Percentiles rank a stretch among this genome's conserved stretches.
Conservation (phyloP, 2,329 filamentous ascomycete genomes). For the Aspergillus quadricinctus region DNA sequence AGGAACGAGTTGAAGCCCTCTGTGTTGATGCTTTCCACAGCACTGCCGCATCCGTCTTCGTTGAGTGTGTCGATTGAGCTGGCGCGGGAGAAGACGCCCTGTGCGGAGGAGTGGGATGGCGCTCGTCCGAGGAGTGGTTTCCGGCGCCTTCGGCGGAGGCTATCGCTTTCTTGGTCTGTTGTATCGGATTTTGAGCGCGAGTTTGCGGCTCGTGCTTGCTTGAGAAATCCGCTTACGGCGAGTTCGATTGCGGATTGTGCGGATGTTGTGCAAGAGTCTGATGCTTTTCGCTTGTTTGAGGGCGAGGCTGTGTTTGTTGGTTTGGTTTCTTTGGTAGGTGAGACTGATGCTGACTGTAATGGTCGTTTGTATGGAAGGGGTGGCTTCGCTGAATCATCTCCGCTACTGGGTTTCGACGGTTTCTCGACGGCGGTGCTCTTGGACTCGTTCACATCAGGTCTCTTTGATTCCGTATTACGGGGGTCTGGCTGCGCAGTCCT, state of each 20-base stretch:
- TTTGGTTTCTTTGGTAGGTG: conserved; percentile 13
- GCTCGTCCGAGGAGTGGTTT: conserved; percentile 42
- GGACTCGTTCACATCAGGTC: not conserved
- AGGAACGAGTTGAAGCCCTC: conserved; percentile 28
- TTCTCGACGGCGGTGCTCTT: conserved; percentile 1
- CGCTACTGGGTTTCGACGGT: conserved; percentile 11
- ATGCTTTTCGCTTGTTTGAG: conserved; percentile 14
- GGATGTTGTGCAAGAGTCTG: conserved; percentile 11
- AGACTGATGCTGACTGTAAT: conserved; percentile 20
- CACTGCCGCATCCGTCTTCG: conserved; percentile 38
- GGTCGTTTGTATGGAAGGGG: conserved; percentile 13
- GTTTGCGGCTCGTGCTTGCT: conserved; percentile 34
- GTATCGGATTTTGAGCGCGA: conserved; percentile 23
- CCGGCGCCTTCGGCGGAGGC: conserved; percentile 21
- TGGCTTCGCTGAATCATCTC: conserved; percentile 16
- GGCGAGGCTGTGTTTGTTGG: conserved; percentile 7
- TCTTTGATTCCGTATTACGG: not conserved
- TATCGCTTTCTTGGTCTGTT: conserved; percentile 16
- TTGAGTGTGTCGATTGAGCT: conserved; percentile 50
- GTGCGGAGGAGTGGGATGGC: conserved; percentile 36
- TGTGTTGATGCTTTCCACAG: conserved; percentile 27
- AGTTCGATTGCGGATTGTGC: conserved; percentile 30
- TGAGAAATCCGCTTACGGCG: conserved; percentile 39
- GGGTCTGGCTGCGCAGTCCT: not conserved
- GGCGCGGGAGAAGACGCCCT: conserved; percentile 36